Conservation (phyloP, 1,284 basidiomycete genomes). For the Puccinia coronata region DNA sequence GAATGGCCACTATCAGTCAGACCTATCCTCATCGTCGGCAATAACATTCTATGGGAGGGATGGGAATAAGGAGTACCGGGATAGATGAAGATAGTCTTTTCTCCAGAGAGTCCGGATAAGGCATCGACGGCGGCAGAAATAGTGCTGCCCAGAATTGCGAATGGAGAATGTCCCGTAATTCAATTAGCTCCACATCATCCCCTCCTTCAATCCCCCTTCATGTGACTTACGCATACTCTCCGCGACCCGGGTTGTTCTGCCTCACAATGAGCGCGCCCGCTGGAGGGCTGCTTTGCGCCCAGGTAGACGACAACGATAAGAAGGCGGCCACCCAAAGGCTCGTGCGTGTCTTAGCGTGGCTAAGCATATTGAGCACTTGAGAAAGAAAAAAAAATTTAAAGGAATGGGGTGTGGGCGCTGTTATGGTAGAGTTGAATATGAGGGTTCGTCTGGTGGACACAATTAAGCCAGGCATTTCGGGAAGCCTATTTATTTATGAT, state of each 20-base stretch:
- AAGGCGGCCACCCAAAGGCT: background rate
- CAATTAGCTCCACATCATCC: background rate
- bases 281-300: slow-evolving; percentile 14
- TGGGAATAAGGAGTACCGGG: slow-evolving; percentile 13
- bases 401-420: too few species aligned
- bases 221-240: slow-evolving; percentile 6
- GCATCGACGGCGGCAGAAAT: slow-evolving; percentile 17
- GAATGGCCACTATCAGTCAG: background rate
- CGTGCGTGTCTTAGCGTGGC: background rate
- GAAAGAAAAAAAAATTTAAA: too few species aligned
- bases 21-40: background rate
- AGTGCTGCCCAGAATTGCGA: background rate
- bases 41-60: background rate
- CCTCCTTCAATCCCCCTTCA: background rate
- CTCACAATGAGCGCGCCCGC: slow-evolving; percentile 23
- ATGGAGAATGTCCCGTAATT: background rate
- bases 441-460: too few species aligned
- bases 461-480: too few species aligned
- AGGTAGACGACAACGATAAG: background rate
- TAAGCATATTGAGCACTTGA: too few species aligned
- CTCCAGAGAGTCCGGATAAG: background rate
- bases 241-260: background rate
- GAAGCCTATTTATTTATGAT: too few species aligned
- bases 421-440: too few species aligned
- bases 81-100: slow-evolving; percentile 16